Evolutionary conservation across 1,139 yeast species (phyloP).

Genomic region (Pichia sp.): DNA sequence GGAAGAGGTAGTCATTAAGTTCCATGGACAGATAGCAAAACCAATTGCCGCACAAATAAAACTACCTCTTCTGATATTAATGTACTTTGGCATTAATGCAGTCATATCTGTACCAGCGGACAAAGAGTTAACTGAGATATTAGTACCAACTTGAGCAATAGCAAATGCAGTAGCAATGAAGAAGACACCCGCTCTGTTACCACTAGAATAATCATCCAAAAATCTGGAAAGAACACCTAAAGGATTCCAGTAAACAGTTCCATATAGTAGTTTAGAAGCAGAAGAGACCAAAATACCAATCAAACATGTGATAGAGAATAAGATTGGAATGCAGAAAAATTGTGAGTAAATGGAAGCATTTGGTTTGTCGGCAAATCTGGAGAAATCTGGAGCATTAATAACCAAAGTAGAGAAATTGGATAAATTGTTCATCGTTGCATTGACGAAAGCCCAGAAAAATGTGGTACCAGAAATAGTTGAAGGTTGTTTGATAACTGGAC

Average conservation of each 20-base stretch:
- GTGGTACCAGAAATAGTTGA: constrained; percentile 27
- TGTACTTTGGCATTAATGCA: constrained; percentile 66
- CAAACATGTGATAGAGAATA: constrained; percentile 19
- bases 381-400: constrained; percentile 29
- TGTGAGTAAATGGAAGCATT: constrained; percentile 25
- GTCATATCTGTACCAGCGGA: constrained; percentile 63
- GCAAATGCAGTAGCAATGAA: constrained; percentile 38
- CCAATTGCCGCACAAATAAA: constrained; percentile 71
- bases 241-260: constrained; percentile 23
- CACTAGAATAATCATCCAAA: constrained; percentile 27
- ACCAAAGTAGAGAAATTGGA: constrained; percentile 32
- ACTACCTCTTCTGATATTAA: constrained; percentile 75
- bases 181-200: constrained; percentile 37
- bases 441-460: constrained; percentile 32
- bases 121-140: constrained; percentile 41
- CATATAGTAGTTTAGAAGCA: constrained; percentile 19
- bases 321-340: constrained; percentile 17
- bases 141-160: constrained; percentile 39
- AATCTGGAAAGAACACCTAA: constrained; percentile 21
- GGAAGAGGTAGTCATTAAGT: constrained; percentile 35
- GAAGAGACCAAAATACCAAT: constrained; percentile 22
- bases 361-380: constrained; percentile 29
- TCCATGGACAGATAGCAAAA: constrained; percentile 80
- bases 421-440: constrained; percentile 35
- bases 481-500: constrained; percentile 24